phyloP scores from a whole-genome alignment of 805 yeast species.

The Spencermartinsiella europaea region DNA sequence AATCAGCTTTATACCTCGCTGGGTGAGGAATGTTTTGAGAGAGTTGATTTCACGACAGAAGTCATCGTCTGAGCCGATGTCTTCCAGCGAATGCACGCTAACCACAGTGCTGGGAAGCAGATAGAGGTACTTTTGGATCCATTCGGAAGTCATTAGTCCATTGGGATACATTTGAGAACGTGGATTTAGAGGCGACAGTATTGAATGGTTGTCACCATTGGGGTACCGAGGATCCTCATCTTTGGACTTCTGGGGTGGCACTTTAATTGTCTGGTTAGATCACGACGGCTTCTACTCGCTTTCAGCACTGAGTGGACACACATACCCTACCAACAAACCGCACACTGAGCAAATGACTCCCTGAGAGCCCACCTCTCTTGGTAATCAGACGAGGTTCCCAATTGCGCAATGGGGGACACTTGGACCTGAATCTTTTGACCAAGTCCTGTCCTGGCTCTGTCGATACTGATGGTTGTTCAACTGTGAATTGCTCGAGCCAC shows the following conservation, averaged over 20 bases:
- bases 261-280: slow-evolving; percentile 1
- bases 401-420: slow-evolving; percentile 11
- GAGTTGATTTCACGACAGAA: slow-evolving; percentile 14
- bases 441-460: slow-evolving; percentile 15
- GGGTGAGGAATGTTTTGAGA: slow-evolving; percentile 14
- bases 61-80: slow-evolving; percentile 12
- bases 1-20: slow-evolving; percentile 17
- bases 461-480: background rate
- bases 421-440: slow-evolving; percentile 12
- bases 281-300: slow-evolving; percentile 4
- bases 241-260: background rate
- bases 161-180: slow-evolving; percentile 38
- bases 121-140: slow-evolving; percentile 51
- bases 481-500: slow-evolving; percentile 6
- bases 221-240: slow-evolving; percentile 3
- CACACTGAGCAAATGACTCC: slow-evolving; percentile 16
- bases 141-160: slow-evolving; percentile 40
- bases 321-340: slow-evolving; percentile 16
- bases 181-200: slow-evolving; percentile 43
- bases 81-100: slow-evolving; percentile 38
- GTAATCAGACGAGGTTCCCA: slow-evolving; percentile 11
- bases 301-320: slow-evolving; percentile 5
- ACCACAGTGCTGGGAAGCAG: slow-evolving; percentile 45
- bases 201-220: slow-evolving; percentile 26
- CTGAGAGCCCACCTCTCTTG: background rate